Evolutionary conservation across 1,139 yeast genomes (phyloP).

Genomic region (Sugiyamaella sp.): DNA sequence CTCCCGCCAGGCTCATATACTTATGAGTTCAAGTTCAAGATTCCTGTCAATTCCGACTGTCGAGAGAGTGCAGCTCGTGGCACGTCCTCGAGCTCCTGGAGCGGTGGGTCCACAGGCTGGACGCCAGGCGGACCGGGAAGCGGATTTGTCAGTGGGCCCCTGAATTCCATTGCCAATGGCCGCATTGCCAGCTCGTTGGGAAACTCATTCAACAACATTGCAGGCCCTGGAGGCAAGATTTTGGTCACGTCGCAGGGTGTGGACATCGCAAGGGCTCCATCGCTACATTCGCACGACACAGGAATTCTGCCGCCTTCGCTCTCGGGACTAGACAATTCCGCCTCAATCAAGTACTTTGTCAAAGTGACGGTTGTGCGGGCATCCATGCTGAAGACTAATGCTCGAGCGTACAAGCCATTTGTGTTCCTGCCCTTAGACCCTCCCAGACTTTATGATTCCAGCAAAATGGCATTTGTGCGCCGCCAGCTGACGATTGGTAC

Average conservation of each 20-base stretch:
- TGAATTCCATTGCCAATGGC: constrained; percentile 7
- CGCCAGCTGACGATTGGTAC: constrained; percentile 33
- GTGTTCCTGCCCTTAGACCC: constrained; percentile 57
- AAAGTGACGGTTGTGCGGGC: constrained; percentile 64
- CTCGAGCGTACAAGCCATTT: constrained; percentile 55
- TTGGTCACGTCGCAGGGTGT: constrained; percentile 43
- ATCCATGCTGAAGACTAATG: constrained; percentile 54
- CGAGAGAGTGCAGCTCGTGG: constrained; percentile 37
- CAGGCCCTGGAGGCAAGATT: constrained; percentile 41
- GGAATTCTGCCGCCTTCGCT: constrained; percentile 61
- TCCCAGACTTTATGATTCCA: constrained; percentile 36
- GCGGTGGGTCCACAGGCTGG: background rate
- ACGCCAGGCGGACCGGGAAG: constrained; percentile 3
- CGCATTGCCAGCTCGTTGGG: constrained; percentile 6
- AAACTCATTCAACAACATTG: background rate
- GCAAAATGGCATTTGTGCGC: constrained; percentile 39
- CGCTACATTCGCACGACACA: constrained; percentile 44
- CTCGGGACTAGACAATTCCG: constrained; percentile 51
- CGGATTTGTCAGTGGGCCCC: background rate
- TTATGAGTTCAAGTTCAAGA: constrained; percentile 58
- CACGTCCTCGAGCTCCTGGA: background rate
- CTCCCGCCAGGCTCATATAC: constrained; percentile 61
- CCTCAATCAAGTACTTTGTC: constrained; percentile 54
- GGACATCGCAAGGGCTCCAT: constrained; percentile 35
- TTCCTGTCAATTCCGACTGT: constrained; percentile 59